Conservation (phyloP, 768 basidiomycete species). For the Termitomyces bulborhizus region DNA sequence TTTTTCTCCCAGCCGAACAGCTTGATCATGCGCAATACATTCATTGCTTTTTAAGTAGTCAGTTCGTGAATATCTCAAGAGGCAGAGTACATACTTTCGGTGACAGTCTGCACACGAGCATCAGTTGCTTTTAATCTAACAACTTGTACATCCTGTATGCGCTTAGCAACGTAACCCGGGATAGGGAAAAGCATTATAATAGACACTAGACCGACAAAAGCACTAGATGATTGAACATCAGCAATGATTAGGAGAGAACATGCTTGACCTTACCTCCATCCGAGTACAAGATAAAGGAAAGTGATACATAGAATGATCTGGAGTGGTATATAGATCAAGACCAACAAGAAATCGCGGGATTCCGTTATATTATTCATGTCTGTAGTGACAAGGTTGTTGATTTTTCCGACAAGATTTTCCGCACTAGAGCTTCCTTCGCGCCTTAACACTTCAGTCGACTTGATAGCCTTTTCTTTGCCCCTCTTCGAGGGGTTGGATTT, state of each 20-base stretch:
- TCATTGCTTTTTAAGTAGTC: constrained; percentile 35
- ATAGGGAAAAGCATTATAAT: constrained; percentile 51
- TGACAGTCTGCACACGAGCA: constrained; percentile 52
- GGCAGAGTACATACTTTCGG: constrained; percentile 42
- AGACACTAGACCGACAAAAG: constrained; percentile 50
- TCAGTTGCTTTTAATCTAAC: constrained; percentile 49
- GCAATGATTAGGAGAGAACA: not conserved
- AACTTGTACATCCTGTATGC: constrained; percentile 41
- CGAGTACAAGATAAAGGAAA: constrained; percentile 43
- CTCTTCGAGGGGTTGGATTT: constrained; percentile 10
- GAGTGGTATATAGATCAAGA: constrained; percentile 33
- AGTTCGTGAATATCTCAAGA: not conserved
- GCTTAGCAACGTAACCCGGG: constrained; percentile 49
- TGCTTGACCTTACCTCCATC: constrained; percentile 32
- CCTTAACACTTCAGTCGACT: constrained; percentile 6
- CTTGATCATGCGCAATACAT: constrained; percentile 63
- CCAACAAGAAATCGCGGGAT: constrained; percentile 29
- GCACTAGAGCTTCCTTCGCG: constrained; percentile 16
- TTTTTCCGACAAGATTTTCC: constrained; percentile 60
- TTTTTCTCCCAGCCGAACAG: constrained; percentile 64
- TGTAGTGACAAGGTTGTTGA: constrained; percentile 71
- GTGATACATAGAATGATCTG: constrained; percentile 31
- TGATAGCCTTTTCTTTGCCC: constrained; percentile 5
- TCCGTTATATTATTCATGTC: constrained; percentile 40
- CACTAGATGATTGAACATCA: constrained; percentile 22